A percentile compares a stretch with the other conserved stretches of the same genome.
phyloP scores from a whole-genome alignment of 2,329 filamentous ascomycete genomes.

The Fusarium sp. region DNA sequence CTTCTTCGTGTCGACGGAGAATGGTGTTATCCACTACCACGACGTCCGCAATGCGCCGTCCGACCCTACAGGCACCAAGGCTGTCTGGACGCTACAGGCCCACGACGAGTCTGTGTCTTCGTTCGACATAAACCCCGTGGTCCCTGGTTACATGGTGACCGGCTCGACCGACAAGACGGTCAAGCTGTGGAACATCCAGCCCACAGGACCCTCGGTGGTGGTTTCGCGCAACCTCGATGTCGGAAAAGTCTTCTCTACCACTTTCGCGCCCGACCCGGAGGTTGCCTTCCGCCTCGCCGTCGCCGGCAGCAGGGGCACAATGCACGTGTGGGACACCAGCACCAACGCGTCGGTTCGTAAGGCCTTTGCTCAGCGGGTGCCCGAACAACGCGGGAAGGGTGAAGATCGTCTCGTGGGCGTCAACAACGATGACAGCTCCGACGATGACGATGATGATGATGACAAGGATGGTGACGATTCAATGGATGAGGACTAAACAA shows the following conservation, averaged over 20 bases:
- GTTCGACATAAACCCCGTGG: slow-evolving; percentile 90
- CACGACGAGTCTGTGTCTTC: slow-evolving; percentile 93
- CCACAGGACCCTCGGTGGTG: slow-evolving; percentile 87
- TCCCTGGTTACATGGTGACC: slow-evolving; percentile 93
- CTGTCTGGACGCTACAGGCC: slow-evolving; percentile 94
- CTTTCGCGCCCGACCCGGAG: slow-evolving; percentile 89
- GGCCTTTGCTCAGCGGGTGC: slow-evolving; percentile 78
- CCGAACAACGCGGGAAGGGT: slow-evolving; percentile 70
- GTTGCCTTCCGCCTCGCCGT: slow-evolving; percentile 94
- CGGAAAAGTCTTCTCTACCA: slow-evolving; percentile 92
- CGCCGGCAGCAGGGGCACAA: slow-evolving; percentile 90
- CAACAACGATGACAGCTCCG: slow-evolving; percentile 75
- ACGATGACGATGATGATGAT: slow-evolving; percentile 67
- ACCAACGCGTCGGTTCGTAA: slow-evolving; percentile 90
- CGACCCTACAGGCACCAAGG: slow-evolving; percentile 80
- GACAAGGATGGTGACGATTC: slow-evolving; percentile 64
- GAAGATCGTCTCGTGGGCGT: slow-evolving; percentile 84
- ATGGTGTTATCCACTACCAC: slow-evolving; percentile 91
- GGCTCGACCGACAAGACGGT: slow-evolving; percentile 95
- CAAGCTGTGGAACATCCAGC: slow-evolving; percentile 94
- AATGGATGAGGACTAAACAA: slow-evolving; percentile 68
- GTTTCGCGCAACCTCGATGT: slow-evolving; percentile 92
- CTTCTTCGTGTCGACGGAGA: slow-evolving; percentile 96
- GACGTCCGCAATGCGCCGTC: slow-evolving; percentile 83
- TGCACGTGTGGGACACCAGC: slow-evolving; percentile 96